phyloP scores from a whole-genome alignment of 345 rosid species.

The Lepidium sativum region DNA sequence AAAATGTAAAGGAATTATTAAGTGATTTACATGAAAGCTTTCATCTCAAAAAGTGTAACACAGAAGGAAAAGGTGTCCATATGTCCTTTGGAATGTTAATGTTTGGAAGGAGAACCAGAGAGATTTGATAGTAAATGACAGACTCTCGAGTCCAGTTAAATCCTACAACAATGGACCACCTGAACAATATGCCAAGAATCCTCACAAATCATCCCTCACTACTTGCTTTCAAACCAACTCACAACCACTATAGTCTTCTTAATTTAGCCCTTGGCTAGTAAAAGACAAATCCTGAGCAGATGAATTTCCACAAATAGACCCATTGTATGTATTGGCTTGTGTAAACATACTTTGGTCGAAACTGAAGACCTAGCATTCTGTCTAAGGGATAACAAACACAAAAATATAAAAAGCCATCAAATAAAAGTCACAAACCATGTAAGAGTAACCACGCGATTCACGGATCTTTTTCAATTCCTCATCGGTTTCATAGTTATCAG shows the following conservation, averaged over 20 bases:
- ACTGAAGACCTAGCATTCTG: neutral
- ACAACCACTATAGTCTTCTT: neutral
- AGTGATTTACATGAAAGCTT: neutral
- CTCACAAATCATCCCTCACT: neutral
- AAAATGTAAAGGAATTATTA: neutral
- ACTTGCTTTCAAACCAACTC: neutral
- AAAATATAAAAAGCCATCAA: neutral
- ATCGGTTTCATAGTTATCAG: slow-evolving; percentile 82
- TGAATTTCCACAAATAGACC: neutral
- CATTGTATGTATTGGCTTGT: neutral
- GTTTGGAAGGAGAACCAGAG: neutral
- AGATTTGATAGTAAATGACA: neutral
- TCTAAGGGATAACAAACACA: neutral
- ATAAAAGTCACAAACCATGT: slow-evolving; percentile 43
- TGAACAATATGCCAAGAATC: neutral
- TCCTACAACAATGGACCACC: neutral
- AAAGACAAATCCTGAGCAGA: neutral
- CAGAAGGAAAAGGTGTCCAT: neutral
- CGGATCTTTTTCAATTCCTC: slow-evolving; percentile 84
- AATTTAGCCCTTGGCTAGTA: neutral
- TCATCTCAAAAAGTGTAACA: neutral
- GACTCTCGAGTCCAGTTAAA: neutral
- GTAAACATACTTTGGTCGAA: neutral
- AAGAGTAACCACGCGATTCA: slow-evolving; percentile 80
- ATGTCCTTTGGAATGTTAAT: neutral